These are phyloP conservation scores for Lachnellula cervina DNA, from an alignment of 2,329 filamentous ascomycete species.

Conservation along the genomic window DNA sequence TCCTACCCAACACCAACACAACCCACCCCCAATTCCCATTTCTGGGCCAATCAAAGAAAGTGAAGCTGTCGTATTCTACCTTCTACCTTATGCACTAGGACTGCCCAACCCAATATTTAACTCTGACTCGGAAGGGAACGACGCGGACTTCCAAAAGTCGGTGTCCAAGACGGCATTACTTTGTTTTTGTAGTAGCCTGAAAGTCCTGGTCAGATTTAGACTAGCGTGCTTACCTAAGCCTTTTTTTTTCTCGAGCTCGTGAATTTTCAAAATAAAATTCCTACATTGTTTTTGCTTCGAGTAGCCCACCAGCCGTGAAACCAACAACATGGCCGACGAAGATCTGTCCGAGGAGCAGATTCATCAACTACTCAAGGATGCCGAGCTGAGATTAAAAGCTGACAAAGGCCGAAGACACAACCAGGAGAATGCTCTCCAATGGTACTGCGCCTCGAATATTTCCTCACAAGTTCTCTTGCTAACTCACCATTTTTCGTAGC, in stretches of 20 bases:
- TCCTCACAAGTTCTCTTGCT: slow-evolving; percentile 4
- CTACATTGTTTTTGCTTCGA: too few relatives aligned
- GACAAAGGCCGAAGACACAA: slow-evolving; percentile 30
- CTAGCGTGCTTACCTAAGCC: neutral
- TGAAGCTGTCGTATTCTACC: neutral
- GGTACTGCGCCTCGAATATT: slow-evolving; percentile 9
- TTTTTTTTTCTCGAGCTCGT: neutral
- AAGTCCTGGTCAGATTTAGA: neutral
- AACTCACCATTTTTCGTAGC: slow-evolving; percentile 11
- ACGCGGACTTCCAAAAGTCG: neutral
- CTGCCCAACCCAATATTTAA: too few relatives aligned
- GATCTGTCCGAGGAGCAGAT: slow-evolving; percentile 60
- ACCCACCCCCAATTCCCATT: neutral
- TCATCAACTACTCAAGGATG: slow-evolving; percentile 57
- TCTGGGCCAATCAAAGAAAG: neutral
- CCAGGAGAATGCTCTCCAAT: slow-evolving; percentile 14
- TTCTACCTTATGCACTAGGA: neutral
- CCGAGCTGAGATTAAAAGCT: slow-evolving; percentile 50
- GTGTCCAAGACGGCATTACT: too few relatives aligned
- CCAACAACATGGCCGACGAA: slow-evolving; percentile 30
- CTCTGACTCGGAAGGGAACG: neutral
- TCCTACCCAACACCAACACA: neutral
- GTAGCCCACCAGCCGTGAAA: neutral
- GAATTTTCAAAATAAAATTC: neutral
- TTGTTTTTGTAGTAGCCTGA: too few relatives aligned